Base-by-base conservation (phyloP, 2,329 filamentous ascomycete species). In the Chaetomium sp. region DNA sequence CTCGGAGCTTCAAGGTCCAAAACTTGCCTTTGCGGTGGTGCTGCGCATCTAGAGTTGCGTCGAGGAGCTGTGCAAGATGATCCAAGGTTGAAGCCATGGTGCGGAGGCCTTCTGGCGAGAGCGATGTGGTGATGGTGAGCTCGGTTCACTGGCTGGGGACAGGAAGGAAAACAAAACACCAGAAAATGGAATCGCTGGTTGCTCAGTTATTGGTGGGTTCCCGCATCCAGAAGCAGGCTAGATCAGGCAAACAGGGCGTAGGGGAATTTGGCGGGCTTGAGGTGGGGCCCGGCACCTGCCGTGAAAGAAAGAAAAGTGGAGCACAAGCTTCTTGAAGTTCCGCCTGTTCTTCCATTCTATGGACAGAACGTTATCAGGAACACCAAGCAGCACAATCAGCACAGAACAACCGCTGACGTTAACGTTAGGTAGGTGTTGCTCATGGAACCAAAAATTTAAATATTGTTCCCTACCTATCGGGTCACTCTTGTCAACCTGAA, bases 1-100 rank as follows among this genome's bases (percentile, higher is more conserved):
- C 11, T 42, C 11, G 14, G 5, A 6, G 11, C 14, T 9, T 7
- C 7, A 32, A 19, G 9, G 40, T 52, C 36, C 34, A 54, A 48
- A 52, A 59, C 58, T 54, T 76, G 92, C 92, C 92, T 86, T 95
- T 87, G 72, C 90, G 91, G 72, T 92, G 90, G 72, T 92, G 85
- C 61, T 81, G 78, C 14, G 90, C 90, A 73, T 96, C 89, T 67
- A 97, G 81, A 66, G 91, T 97, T 66, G 90, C 89, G 73, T 95
- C 83, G 61, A 99, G 85, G 71, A 97, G 81, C 79, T 90, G 84
- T 61, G 90, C 87, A 71, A 96, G 77, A 58, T 75, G 73, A 64
- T 74, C 75, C 67, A 82, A 76, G 62, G 81, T 75, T 63, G 78
- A 74, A 68, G 79, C 78, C 80, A 84, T 84, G 68, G 69, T 58